These are phyloP conservation scores for Heliosperma pusillum DNA, from an alignment of 148 eudicot genomes.

Conservation along the genomic window DNA sequence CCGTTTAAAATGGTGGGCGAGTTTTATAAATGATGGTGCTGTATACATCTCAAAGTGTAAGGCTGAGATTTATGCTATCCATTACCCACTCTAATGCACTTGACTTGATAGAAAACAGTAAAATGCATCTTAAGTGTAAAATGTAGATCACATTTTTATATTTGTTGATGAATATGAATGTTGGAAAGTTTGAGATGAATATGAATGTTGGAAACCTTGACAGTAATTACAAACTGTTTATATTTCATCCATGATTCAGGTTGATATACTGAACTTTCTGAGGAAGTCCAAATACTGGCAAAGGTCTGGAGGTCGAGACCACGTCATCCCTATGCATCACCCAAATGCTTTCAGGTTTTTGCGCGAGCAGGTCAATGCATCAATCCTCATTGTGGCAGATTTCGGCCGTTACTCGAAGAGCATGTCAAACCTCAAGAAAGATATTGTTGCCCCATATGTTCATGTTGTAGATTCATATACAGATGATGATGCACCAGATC, in stretches of 20 bases:
- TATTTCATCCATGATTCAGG: conserved; percentile 45
- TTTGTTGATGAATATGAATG: not conserved
- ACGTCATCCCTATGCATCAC: conserved; percentile 96
- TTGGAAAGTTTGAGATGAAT: no score
- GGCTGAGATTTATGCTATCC: no score
- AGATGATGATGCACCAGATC: conserved; percentile 53
- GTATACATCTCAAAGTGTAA: no score
- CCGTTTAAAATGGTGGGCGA: not conserved
- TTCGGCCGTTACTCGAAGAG: conserved; percentile 69
- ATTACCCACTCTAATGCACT: no score
- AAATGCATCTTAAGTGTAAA: not conserved
- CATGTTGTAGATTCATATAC: conserved; percentile 83
- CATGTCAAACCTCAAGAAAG: conserved; percentile 79
- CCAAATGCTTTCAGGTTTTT: conserved; percentile 93
- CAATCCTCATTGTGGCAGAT: conserved; percentile 92
- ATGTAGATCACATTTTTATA: not conserved
- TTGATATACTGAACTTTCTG: conserved; percentile 57
- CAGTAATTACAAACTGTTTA: conserved; percentile 13
- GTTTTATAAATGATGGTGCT: no score
- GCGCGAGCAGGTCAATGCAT: conserved; percentile 75
- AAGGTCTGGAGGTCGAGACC: conserved; percentile 87
- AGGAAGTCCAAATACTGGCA: conserved; percentile 73
- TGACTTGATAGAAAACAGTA: no score
- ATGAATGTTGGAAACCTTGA: no score
- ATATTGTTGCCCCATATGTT: conserved; percentile 91